Conservation (phyloP, 2,329 filamentous ascomycete species). For the Orbilia oligospora region DNA sequence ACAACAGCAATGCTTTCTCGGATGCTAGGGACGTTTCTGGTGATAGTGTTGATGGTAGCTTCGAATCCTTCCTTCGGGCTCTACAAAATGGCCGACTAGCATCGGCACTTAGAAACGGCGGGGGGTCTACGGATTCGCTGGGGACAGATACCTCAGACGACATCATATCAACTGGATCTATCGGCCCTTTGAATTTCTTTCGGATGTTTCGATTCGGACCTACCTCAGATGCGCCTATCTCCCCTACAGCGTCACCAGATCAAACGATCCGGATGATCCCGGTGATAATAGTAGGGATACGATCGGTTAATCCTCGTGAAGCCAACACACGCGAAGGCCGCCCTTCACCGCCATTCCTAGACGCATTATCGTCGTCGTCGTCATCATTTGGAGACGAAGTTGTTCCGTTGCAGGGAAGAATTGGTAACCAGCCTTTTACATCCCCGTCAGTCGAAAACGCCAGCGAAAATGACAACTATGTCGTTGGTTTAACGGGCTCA, state of each 20-base stretch:
- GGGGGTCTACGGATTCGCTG: constrained; percentile 51
- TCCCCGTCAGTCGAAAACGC: constrained; percentile 7
- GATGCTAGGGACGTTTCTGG: constrained; percentile 65
- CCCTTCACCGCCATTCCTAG: constrained; percentile 67
- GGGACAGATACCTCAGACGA: constrained; percentile 61
- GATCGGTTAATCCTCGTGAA: constrained; percentile 74
- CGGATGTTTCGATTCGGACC: constrained; percentile 78
- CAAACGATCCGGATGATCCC: constrained; percentile 74
- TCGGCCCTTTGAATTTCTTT: constrained; percentile 77
- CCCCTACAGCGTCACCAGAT: constrained; percentile 64
- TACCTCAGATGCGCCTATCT: constrained; percentile 66
- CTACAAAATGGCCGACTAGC: constrained; percentile 64
- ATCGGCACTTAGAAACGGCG: constrained; percentile 64
- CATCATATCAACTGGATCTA: constrained; percentile 66
- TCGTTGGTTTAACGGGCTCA: not conserved
- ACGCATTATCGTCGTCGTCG: constrained; percentile 65
- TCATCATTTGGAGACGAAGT: constrained; percentile 25
- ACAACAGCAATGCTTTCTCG: constrained; percentile 63
- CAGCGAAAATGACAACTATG: not conserved
- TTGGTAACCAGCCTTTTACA: not conserved
- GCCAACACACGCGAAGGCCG: constrained; percentile 69
- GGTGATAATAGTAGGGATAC: constrained; percentile 78
- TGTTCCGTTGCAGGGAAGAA: constrained; percentile 2
- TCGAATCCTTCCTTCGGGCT: constrained; percentile 64
- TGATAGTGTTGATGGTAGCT: constrained; percentile 64